phyloP scores from a whole-genome alignment of 257 asterid genomes.

The Plectranthus barbatus region DNA sequence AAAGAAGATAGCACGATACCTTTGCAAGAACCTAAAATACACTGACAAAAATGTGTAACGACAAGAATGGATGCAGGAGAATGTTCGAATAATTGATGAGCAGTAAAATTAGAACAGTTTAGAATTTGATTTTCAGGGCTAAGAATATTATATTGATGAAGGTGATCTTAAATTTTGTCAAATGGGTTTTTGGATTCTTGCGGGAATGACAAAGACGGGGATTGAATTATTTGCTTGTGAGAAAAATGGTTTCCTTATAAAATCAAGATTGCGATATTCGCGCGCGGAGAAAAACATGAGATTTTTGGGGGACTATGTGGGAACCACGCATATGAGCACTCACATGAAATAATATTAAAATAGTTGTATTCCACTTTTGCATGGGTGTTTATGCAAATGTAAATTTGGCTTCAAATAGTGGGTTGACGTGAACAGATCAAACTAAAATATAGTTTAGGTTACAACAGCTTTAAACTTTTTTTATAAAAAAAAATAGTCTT shows the following conservation, averaged over 20 bases:
- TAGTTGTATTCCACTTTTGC: no score
- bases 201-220: slow-evolving; percentile 20
- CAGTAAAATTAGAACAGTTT: not conserved
- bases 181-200: slow-evolving; percentile 14
- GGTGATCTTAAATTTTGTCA: not conserved
- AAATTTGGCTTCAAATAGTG: no score
- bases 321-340: no score
- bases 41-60: not conserved
- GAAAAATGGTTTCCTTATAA: slow-evolving; percentile 10
- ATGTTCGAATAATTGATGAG: slow-evolving; percentile 13
- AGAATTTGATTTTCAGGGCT: not conserved
- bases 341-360: no score
- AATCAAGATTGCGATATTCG: slow-evolving; percentile 38
- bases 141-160: not conserved
- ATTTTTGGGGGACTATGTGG: no score
- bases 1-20: not conserved
- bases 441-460: no score
- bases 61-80: slow-evolving; percentile 6
- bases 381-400: no score
- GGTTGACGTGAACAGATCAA: no score
- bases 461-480: no score
- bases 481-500: no score
- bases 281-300: slow-evolving; percentile 19
- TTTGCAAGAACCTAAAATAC: slow-evolving; percentile 2
- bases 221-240: slow-evolving; percentile 7